Percentiles rank a stretch among this genome's conserved stretches.
phyloP scores from a whole-genome alignment of 495 filamentous ascomycete species.

The Aspergillus bertholletiae region DNA sequence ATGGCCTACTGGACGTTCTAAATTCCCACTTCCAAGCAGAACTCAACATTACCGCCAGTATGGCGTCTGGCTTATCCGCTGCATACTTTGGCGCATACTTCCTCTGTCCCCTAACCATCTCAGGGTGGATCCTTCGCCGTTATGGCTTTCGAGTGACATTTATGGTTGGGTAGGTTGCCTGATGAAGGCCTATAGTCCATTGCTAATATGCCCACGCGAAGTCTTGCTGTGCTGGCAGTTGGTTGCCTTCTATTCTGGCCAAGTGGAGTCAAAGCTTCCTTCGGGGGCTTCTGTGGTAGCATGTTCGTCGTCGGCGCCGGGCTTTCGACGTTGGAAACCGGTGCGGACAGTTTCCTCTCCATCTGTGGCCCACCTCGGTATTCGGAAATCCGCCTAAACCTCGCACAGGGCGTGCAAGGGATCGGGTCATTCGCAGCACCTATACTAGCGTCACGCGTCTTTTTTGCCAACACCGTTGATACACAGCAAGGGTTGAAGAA shows the following conservation, averaged over 20 bases:
- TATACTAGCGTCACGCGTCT: conserved; percentile 62
- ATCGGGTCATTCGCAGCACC: conserved; percentile 60
- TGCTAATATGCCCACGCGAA: conserved; percentile 30
- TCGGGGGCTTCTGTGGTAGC: conserved; percentile 65
- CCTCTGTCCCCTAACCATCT: conserved; percentile 60
- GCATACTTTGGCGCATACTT: conserved; percentile 60
- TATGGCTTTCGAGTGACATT: conserved; percentile 62
- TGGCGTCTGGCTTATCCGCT: conserved; percentile 43
- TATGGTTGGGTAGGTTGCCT: conserved; percentile 13
- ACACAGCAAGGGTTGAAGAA: conserved; percentile 45
- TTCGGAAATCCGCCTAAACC: conserved; percentile 66
- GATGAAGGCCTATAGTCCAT: too few species aligned
- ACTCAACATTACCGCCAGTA: conserved; percentile 40
- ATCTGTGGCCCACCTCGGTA: conserved; percentile 65
- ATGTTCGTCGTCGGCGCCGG: conserved; percentile 71
- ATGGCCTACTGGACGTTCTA: conserved; percentile 52
- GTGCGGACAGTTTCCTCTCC: conserved; percentile 69
- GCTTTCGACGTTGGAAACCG: conserved; percentile 67
- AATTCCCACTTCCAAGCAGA: conserved; percentile 52
- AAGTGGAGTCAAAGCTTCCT: conserved; percentile 54
- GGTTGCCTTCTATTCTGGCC: conserved; percentile 65
- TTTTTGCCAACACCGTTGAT: conserved; percentile 58
- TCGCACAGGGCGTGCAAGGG: conserved; percentile 66
- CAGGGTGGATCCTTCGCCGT: conserved; percentile 62
- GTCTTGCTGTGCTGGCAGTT: conserved; percentile 58